phyloP scores from a whole-genome alignment of 2,329 filamentous ascomycete species.

The Monosporascus sp. region DNA sequence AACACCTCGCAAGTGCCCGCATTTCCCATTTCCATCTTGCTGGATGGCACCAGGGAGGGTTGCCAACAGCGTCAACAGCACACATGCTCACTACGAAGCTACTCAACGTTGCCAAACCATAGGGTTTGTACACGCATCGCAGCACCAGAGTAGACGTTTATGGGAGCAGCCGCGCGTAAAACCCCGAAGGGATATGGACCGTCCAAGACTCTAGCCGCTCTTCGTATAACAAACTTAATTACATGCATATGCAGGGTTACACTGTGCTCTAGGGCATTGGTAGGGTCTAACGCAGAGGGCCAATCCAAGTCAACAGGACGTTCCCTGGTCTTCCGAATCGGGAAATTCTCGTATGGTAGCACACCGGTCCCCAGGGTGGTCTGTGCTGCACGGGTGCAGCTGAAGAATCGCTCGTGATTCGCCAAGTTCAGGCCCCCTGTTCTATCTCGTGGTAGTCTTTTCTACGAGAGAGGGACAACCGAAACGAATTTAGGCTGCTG shows the following conservation, averaged over 20 bases:
- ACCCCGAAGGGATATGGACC: no score
- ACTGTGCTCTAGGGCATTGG: not conserved
- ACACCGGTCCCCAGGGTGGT: not conserved
- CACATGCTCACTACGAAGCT: not conserved
- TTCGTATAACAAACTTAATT: not conserved
- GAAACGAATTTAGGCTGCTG: no score
- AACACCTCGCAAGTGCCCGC: not conserved
- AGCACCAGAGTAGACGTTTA: no score
- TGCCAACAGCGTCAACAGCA: not conserved
- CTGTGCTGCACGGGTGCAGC: not conserved
- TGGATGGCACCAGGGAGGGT: not conserved
- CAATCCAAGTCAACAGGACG: not conserved
- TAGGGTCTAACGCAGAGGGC: not conserved
- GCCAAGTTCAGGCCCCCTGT: not conserved
- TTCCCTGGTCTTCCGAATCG: not conserved
- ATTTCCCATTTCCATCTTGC: not conserved
- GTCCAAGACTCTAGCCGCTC: no score
- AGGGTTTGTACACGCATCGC: not conserved
- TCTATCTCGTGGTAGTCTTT: no score
- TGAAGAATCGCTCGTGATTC: not conserved
- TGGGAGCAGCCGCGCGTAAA: no score
- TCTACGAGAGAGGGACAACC: no score
- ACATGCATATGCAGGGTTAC: not conserved
- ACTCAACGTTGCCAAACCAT: not conserved
- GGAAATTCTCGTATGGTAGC: not conserved